Evolutionary conservation across 1,139 yeast genomes (phyloP).

Genomic region (Chernovozyma sophiae-reginae): DNA sequence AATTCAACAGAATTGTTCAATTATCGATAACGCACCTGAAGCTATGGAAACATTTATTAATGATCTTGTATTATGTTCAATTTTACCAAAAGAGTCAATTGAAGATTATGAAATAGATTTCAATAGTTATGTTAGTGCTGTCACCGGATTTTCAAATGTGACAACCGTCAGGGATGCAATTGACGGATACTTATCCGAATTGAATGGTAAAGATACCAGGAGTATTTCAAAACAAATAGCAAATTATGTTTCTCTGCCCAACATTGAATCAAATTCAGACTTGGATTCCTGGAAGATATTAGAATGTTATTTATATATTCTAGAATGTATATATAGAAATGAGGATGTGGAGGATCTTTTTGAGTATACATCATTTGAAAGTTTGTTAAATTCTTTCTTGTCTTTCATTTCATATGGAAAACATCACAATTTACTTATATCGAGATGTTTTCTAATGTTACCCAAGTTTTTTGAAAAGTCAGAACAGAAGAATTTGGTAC

Average conservation of each 20-base stretch:
- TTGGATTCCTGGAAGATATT: constrained; percentile 18
- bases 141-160: constrained; percentile 57
- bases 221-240: constrained; percentile 18
- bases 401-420: constrained; percentile 14
- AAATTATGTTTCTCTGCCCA: constrained; percentile 9
- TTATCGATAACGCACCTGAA: constrained; percentile 11
- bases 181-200: constrained; percentile 45
- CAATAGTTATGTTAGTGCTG: constrained; percentile 67
- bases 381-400: constrained; percentile 21
- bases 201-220: constrained; percentile 34
- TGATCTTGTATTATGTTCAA: constrained; percentile 20
- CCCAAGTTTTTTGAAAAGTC: constrained; percentile 60
- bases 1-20: constrained; percentile 24
- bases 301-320: constrained; percentile 39
- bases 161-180: constrained; percentile 51
- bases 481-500: constrained; percentile 26
- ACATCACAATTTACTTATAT: constrained; percentile 29
- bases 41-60: constrained; percentile 15
- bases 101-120: constrained; percentile 49
- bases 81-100: constrained; percentile 23
- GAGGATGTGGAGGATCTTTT: constrained; percentile 32
- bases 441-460: constrained; percentile 45
- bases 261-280: constrained; percentile 2
- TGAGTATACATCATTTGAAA: constrained; percentile 16
- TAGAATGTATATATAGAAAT: constrained; percentile 42